Evolutionary conservation across 202 grass and related monocot genomes (phyloP), one percentile per base, ranked within the genome.

Genomic region (Setaria viridis): DNA sequence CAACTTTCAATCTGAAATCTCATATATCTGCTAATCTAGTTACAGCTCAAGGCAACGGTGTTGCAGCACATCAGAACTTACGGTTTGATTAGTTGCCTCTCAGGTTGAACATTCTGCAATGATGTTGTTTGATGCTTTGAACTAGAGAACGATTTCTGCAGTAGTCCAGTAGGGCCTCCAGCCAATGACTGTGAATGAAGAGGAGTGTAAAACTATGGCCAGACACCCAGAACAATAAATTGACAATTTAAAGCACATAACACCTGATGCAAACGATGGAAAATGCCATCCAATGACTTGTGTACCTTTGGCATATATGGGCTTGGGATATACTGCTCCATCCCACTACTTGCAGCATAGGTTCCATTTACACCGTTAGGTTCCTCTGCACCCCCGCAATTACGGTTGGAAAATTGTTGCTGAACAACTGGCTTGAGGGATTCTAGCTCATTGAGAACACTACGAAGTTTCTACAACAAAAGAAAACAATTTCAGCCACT

Each of bases 401-500:
- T 92, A 74, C 85, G 80, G 67, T 84, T 80, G 53, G 85, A 77
- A 84, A 99, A 85, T 94, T 92, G 88, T 25, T 43, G 72, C 33
- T 83, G 92, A 82, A 94, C 92, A 80, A 83, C 80, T 34, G 97
- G 97, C 91, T 99, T 99, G 39, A 99, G 80, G 49, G 88, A 85
- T 85, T 96, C 97, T 65, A 99, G 88, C 85, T 96, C 97, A 77
- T 90, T 88, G 42, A 99, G 67, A 50, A 99, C 92, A 87, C 80
- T 84, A 78, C 89, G 79, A 70, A 99, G 82, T 94, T 96, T 99
- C 97, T 99, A 81, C 42, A 87, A 87, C 20, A 80, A 75, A 80
- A 25, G 2, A 70, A 67, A 57, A 86, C 5, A 86, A 9, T 86
- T 76, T 81, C 58, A 75, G 41, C 8, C 42, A 80, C 4, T 54